A percentile compares a stretch with the other conserved stretches of the same genome.
Evolutionary conservation across 768 basidiomycete genomes (phyloP).

Genomic region (Xerocomus spinulosus): DNA sequence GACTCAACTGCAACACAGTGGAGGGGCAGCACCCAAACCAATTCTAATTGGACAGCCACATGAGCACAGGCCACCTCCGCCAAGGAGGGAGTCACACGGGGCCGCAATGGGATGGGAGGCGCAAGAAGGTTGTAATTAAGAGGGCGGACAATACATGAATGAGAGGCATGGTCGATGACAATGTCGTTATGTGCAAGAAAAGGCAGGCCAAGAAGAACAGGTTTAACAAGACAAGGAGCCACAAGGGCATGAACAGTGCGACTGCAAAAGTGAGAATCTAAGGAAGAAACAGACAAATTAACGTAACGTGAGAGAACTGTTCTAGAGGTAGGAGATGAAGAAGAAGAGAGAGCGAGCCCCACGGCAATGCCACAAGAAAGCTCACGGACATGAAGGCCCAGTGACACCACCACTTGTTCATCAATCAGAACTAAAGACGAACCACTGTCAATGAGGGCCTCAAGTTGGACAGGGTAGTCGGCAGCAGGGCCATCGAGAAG

Average conservation of each 20-base stretch:
- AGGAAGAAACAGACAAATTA: slow-evolving; percentile 6
- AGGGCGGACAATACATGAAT: slow-evolving; percentile 8
- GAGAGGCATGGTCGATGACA: slow-evolving; percentile 22
- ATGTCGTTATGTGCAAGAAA: slow-evolving; percentile 34
- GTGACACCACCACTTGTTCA: background rate
- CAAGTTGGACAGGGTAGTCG: background rate
- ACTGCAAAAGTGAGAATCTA: slow-evolving; percentile 3
- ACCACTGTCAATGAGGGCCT: slow-evolving; percentile 28
- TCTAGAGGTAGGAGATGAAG: background rate
- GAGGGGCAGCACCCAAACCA: background rate
- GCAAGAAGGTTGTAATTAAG: slow-evolving; percentile 11
- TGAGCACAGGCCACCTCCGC: background rate
- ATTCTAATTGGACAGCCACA: background rate
- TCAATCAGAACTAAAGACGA: slow-evolving; percentile 29
- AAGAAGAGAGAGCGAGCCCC: background rate
- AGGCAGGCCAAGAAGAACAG: slow-evolving; percentile 33
- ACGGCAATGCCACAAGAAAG: background rate
- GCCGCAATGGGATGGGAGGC: background rate
- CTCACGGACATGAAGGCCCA: background rate
- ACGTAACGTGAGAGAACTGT: slow-evolving; percentile 9
- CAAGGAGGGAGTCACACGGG: background rate
- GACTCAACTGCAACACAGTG: background rate
- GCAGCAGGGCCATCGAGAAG: slow-evolving; percentile 1
- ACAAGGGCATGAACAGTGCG: slow-evolving; percentile 21
- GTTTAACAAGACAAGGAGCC: slow-evolving; percentile 8